A percentile compares a stretch with the other conserved stretches of the same genome.
Conservation (phyloP, 768 basidiomycete genomes). For the Scleroderma bovista region DNA sequence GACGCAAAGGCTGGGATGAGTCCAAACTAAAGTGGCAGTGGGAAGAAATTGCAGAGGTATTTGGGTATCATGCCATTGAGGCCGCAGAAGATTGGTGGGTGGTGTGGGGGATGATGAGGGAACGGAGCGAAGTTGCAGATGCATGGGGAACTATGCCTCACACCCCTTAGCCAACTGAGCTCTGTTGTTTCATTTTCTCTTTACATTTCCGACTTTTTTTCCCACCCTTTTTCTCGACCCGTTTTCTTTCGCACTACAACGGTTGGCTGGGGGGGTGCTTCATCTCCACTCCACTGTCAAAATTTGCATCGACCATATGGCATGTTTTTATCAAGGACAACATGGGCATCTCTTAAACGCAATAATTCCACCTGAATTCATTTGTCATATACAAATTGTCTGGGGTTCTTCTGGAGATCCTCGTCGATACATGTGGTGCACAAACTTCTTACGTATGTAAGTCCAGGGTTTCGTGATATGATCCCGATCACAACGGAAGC, state of each 20-base stretch:
- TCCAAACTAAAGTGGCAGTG: slow-evolving; percentile 44
- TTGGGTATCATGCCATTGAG: slow-evolving; percentile 51
- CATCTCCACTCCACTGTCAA: neutral
- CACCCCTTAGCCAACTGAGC: too few species aligned
- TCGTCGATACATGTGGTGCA: too few species aligned
- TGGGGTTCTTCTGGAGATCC: too few species aligned
- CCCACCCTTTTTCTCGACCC: neutral
- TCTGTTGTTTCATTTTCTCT: neutral
- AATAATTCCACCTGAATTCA: too few species aligned
- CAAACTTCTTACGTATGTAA: too few species aligned
- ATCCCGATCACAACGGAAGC: too few species aligned
- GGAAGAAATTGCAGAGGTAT: slow-evolving; percentile 50
- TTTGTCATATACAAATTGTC: too few species aligned
- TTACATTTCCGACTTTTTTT: neutral
- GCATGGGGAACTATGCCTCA: neutral
- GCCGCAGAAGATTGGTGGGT: slow-evolving; percentile 66
- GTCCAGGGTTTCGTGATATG: too few species aligned
- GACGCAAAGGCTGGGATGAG: slow-evolving; percentile 44
- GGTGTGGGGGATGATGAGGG: slow-evolving; percentile 47
- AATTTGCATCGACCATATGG: neutral
- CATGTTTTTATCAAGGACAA: neutral
- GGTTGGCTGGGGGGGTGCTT: neutral
- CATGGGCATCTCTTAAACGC: too few species aligned
- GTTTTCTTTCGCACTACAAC: neutral
- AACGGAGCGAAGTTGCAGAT: slow-evolving; percentile 28